A percentile compares a stretch with the other conserved stretches of the same genome.
These are phyloP conservation scores for Aspergillus pseudoglaucus DNA, from an alignment of 2,329 filamentous ascomycete species.

Conservation along the genomic window DNA sequence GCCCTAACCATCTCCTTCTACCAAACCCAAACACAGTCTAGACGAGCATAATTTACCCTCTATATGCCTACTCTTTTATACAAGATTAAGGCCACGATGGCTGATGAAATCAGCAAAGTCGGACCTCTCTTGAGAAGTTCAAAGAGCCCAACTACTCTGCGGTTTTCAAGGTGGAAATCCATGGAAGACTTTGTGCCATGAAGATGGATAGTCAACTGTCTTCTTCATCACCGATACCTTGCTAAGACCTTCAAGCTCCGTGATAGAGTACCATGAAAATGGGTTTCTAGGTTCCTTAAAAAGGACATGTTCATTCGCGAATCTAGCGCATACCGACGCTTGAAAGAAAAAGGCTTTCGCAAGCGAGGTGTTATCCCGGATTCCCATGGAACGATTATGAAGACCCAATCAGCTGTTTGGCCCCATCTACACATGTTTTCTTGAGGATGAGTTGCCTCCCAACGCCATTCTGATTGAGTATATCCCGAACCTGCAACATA, in stretches of 20 bases:
- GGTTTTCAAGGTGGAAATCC: conserved; percentile 8
- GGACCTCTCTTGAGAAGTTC: conserved; percentile 1
- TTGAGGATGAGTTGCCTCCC: conserved; percentile 9
- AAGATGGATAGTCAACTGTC: conserved; percentile 9
- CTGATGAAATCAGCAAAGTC: too few relatives aligned
- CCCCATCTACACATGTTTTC: conserved; percentile 11
- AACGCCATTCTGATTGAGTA: conserved; percentile 13
- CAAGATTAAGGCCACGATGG: too few relatives aligned
- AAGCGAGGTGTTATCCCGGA: conserved; percentile 8
- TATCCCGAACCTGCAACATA: conserved; percentile 7
- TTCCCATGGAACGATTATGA: conserved; percentile 11
- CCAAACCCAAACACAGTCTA: too few relatives aligned
- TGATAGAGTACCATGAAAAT: conserved; percentile 1
- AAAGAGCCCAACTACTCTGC: conserved; percentile 6
- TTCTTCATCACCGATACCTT: neutral
- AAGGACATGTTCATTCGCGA: conserved; percentile 12
- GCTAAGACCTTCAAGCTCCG: conserved; percentile 7
- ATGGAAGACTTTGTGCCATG: conserved; percentile 6
- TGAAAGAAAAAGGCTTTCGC: conserved; percentile 13
- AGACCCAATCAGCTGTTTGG: conserved; percentile 6
- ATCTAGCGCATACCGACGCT: conserved; percentile 8
- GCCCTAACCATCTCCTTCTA: too few relatives aligned
- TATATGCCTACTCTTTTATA: too few relatives aligned
- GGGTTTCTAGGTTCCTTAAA: conserved; percentile 6
- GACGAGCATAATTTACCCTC: too few relatives aligned